Base-by-base conservation (phyloP, 441 rosid genomes). In the Populus hybrid region DNA sequence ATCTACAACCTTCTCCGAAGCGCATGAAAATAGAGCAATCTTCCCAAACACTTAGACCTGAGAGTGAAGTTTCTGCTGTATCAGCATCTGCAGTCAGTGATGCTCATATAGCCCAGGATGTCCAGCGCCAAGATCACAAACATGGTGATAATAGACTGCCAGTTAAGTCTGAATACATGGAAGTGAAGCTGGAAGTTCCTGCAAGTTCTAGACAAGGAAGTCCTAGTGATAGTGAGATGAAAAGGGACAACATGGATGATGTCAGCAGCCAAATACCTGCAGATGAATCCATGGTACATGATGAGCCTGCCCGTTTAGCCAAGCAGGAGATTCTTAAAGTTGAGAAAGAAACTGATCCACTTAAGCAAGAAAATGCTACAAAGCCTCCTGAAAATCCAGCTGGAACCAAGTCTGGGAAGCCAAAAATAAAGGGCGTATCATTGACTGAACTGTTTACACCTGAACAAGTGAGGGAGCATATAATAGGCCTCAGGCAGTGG, bases 371-470 rank as follows among this genome's bases (percentile, higher is more conserved):
- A 80, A 91, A 67, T 80, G 67, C 67, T 64, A 75, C 83, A 10
- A 92, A 87, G 82, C 76, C 90, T 81, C 78, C 81, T 77, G 97
- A 94, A 82, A 38, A 38, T 80, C 98, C 64, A 72, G 69, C 80
- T 76, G 88, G 87, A 72, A 82, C 92, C 36, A 94, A 91, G 89
- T 93, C 99, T 77, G 99, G 95, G 78, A 97, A 97, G 86, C 94
- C 99, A 68, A 94, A 90, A 81, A 89, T 97, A 83, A 95, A 95
- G 83, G 99, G 98, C 73, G 99, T 97, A 26, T 97, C 99, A 68
- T 76, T 95, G 88, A 97, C 93, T 64, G 99, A 97, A 85, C 84
- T 97, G 79, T 97, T 97, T 86, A 95, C 99, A 61, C 99, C 99
- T 21, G 99, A 97, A 82, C 98, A 97, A 91, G 94, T 97, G 67